Evolutionary conservation across 208 protist species (phyloP).

Genomic region (Eutreptiella sp.): DNA sequence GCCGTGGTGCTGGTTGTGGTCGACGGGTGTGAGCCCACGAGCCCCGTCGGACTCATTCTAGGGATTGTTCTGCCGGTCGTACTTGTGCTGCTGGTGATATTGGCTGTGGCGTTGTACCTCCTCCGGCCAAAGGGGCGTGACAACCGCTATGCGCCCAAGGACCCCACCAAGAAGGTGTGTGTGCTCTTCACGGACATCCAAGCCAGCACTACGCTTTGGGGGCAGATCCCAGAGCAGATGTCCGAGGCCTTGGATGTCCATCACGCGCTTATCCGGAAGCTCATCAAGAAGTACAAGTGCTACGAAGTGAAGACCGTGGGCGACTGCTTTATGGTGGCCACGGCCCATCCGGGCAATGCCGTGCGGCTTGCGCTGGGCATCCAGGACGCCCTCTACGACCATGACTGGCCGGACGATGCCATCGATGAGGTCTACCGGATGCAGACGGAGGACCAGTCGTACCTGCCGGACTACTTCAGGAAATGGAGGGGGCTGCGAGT

Average conservation of each 20-base stretch:
- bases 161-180: too few species aligned
- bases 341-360: not conserved
- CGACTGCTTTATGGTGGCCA: constrained; percentile 25
- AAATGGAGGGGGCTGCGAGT: constrained; percentile 19
- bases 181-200: constrained; percentile 28
- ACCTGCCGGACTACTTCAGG: too few species aligned
- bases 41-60: too few species aligned
- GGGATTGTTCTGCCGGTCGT: too few species aligned
- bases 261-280: constrained; percentile 15
- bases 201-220: constrained; percentile 22
- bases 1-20: too few species aligned
- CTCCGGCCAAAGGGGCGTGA: too few species aligned
- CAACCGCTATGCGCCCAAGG: too few species aligned
- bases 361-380: constrained; percentile 12
- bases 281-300: constrained; percentile 21
- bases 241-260: constrained; percentile 6
- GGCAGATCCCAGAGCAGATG: constrained; percentile 18
- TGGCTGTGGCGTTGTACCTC: too few species aligned
- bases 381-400: constrained; percentile 1
- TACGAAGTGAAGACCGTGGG: constrained; percentile 31
- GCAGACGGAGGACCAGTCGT: too few species aligned
- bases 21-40: too few species aligned
- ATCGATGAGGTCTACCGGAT: too few species aligned
- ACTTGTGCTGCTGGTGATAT: too few species aligned
- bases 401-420: constrained; percentile 8